Percentiles rank a stretch among this genome's conserved stretches.
phyloP scores from a whole-genome alignment of 2,329 filamentous ascomycete genomes.

The Chaetothyriales sp. region DNA sequence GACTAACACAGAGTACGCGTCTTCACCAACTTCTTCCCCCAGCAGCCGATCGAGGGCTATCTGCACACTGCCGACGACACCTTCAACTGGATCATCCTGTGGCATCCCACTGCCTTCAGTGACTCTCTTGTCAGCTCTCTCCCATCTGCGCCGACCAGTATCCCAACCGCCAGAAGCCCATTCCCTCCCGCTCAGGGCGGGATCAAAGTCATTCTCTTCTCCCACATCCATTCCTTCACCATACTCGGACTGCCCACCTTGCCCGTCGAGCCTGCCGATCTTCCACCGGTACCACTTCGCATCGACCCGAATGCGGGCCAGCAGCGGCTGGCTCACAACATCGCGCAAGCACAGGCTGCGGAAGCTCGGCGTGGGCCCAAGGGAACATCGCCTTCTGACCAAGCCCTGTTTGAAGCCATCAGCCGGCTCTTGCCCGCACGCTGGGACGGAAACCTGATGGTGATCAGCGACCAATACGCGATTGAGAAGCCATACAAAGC shows the following conservation, averaged over 20 bases:
- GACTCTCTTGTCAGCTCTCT: slow-evolving; percentile 37
- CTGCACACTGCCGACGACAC: slow-evolving; percentile 43
- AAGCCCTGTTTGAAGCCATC: slow-evolving; percentile 49
- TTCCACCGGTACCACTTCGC: slow-evolving; percentile 24
- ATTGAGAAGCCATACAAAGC: slow-evolving; percentile 43
- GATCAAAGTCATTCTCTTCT: slow-evolving; percentile 46
- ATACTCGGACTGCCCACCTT: slow-evolving; percentile 31
- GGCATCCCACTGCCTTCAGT: slow-evolving; percentile 45
- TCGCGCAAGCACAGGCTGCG: slow-evolving; percentile 41
- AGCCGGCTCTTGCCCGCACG: slow-evolving; percentile 44
- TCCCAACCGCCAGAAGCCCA: slow-evolving; percentile 20
- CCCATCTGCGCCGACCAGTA: slow-evolving; percentile 26
- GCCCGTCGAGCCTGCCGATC: slow-evolving; percentile 23
- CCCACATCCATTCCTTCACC: slow-evolving; percentile 43
- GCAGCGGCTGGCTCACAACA: slow-evolving; percentile 39
- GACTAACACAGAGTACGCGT: slow-evolving; percentile 37
- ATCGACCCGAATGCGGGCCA: slow-evolving; percentile 41
- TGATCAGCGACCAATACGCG: slow-evolving; percentile 46
- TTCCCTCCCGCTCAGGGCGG: slow-evolving; percentile 32
- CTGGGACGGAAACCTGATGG: slow-evolving; percentile 44
- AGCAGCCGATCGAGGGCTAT: slow-evolving; percentile 43
- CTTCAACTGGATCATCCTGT: not conserved
- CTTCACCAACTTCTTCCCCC: slow-evolving; percentile 36
- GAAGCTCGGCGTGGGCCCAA: slow-evolving; percentile 42
- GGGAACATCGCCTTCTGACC: slow-evolving; percentile 45